These are phyloP conservation scores for Wickerhamomyces silvicola DNA, from an alignment of 805 yeast genomes.

Conservation along the genomic window DNA sequence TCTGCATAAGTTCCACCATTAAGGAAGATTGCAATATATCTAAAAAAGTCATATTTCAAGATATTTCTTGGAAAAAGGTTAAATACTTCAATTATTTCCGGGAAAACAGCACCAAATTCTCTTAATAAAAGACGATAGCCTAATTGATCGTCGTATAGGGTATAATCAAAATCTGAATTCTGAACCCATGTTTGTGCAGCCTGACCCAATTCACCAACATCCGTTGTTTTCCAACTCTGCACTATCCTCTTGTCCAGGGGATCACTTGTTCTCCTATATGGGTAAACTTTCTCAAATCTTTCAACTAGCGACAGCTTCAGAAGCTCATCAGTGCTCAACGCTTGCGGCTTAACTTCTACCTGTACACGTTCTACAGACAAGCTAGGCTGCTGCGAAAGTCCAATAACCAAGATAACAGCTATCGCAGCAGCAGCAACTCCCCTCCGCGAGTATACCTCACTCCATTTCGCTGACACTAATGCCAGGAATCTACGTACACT, in stretches of 20 bases:
- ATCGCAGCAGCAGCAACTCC: too few relatives aligned
- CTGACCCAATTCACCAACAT: background rate
- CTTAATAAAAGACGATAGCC: background rate
- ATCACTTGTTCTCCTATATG: background rate
- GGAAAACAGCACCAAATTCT: background rate
- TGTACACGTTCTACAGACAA: too few relatives aligned
- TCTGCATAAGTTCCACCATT: conserved; percentile 2
- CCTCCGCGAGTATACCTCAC: too few relatives aligned
- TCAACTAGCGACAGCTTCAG: background rate
- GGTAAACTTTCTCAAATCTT: background rate
- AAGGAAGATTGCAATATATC: conserved; percentile 1
- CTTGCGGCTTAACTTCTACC: too few relatives aligned
- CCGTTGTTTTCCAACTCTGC: background rate
- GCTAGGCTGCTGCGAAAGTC: too few relatives aligned
- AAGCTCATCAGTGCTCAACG: too few relatives aligned
- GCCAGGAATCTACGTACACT: too few relatives aligned
- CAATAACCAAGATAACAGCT: too few relatives aligned
- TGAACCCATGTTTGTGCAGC: background rate
- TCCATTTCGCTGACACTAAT: too few relatives aligned
- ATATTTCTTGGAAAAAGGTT: conserved; percentile 2
- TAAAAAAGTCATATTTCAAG: conserved; percentile 2
- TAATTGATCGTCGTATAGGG: conserved; percentile 1
- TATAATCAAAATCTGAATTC: background rate
- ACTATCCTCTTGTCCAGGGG: conserved; percentile 1
- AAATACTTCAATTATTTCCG: conserved; percentile 1